Evolutionary conservation across 139 green algal species (phyloP).

Genomic region (Chlamydomonas sp.): DNA sequence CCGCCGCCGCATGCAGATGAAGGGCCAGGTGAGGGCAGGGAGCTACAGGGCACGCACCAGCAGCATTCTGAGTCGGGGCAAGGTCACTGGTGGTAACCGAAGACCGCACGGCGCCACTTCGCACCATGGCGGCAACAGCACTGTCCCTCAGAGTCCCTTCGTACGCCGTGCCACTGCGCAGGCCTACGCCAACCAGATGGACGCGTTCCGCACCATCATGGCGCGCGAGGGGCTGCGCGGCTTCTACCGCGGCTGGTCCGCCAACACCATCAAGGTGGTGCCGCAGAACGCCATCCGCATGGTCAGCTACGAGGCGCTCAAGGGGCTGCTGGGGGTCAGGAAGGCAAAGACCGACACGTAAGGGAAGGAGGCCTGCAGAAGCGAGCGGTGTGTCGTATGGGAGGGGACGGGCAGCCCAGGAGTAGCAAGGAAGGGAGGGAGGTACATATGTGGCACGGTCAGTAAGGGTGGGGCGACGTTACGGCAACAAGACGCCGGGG

Average conservation of each 20-base stretch:
- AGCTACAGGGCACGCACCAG: too few species aligned
- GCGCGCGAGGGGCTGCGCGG: conserved; percentile 77
- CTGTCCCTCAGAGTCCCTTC: too few species aligned
- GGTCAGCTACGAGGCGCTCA: conserved; percentile 87
- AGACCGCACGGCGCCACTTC: too few species aligned
- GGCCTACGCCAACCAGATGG: conserved; percentile 74
- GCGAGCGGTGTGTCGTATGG: too few species aligned
- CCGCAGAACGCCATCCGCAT: conserved; percentile 92
- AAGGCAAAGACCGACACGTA: conserved; percentile 89
- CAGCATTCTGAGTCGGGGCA: too few species aligned
- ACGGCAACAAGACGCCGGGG: too few species aligned
- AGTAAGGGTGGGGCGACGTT: too few species aligned
- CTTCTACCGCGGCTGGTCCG: conserved; percentile 92
- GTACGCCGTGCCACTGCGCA: conserved; percentile 15
- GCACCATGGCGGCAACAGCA: too few species aligned
- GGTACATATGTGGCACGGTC: too few species aligned
- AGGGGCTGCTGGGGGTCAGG: conserved; percentile 77
- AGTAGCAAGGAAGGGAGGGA: not conserved
- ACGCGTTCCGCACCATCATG: conserved; percentile 78
- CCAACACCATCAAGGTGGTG: conserved; percentile 93
- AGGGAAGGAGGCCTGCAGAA: not conserved
- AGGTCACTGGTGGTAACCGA: too few species aligned
- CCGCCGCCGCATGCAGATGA: conserved; percentile 92
- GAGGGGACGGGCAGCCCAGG: not conserved
- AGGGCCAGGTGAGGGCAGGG: conserved; percentile 48